These are phyloP conservation scores for Rhizopus arrhizus DNA, from an alignment of 371 early-diverging fungal species.

Conservation along the genomic window DNA sequence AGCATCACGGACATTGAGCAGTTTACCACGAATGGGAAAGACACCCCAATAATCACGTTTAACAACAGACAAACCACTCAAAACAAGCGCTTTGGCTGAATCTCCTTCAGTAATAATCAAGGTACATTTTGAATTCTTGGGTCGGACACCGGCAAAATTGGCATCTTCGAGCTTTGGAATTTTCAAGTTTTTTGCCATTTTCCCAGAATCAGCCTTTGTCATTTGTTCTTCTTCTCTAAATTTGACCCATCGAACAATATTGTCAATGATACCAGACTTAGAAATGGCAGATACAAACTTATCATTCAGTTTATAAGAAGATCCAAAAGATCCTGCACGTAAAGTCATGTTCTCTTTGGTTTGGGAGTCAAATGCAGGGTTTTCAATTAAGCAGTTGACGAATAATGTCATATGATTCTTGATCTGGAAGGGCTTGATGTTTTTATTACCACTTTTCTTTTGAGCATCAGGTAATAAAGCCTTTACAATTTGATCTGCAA, in stretches of 20 bases:
- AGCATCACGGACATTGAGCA: constrained; percentile 98
- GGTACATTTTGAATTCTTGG: constrained; percentile 84
- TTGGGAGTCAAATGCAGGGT: constrained; percentile 99
- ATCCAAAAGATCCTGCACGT: constrained; percentile 84
- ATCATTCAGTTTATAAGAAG: constrained; percentile 78
- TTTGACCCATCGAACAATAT: constrained; percentile 77
- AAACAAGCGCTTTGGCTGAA: constrained; percentile 97
- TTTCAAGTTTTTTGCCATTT: constrained; percentile 75
- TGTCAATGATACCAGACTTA: constrained; percentile 88
- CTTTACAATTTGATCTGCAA: constrained; percentile 90
- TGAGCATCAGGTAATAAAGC: constrained; percentile 75
- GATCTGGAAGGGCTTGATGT: constrained; percentile 85
- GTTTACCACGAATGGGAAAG: constrained; percentile 98
- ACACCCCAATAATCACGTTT: constrained; percentile 98
- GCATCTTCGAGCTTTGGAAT: constrained; percentile 99
- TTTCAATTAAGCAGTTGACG: constrained; percentile 97
- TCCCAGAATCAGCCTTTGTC: constrained; percentile 93
- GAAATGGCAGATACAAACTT: constrained; percentile 84
- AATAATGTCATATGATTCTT: constrained; percentile 95
- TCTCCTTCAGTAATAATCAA: constrained; percentile 99
- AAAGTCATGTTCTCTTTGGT: constrained; percentile 99
- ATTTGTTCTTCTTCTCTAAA: constrained; percentile 86
- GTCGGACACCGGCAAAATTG: constrained; percentile 89
- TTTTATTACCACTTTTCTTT: constrained; percentile 81
- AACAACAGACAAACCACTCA: constrained; percentile 92